A percentile compares a stretch with the other conserved stretches of the same genome.
Conservation (phyloP, 441 rosid species). For the Biscutella auriculata region DNA sequence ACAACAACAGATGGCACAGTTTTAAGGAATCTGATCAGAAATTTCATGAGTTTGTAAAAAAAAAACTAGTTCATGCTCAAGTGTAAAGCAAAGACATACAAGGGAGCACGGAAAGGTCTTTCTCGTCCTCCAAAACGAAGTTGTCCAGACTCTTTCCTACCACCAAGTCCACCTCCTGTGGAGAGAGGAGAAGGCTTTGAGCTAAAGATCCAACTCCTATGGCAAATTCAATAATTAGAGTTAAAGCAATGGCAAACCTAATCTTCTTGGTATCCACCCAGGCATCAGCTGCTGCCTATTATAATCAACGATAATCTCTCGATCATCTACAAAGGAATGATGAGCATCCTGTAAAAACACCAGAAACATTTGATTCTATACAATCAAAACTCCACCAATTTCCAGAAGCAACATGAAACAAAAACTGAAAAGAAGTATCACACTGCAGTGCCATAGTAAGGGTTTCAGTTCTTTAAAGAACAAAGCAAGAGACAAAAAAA, state of each 20-base stretch:
- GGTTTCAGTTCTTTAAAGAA: background rate
- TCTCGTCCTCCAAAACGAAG: constrained; percentile 96
- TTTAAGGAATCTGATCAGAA: background rate
- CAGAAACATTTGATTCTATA: background rate
- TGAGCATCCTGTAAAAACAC: constrained; percentile 53
- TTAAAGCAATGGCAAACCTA: constrained; percentile 41
- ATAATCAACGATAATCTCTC: constrained; percentile 78
- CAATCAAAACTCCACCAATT: background rate
- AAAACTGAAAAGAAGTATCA: background rate
- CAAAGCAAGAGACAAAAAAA: background rate
- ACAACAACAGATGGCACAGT: background rate
- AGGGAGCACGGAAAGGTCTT: constrained; percentile 89
- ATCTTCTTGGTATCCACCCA: constrained; percentile 97
- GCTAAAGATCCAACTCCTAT: background rate
- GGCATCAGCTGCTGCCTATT: constrained; percentile 78
- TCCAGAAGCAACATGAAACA: background rate
- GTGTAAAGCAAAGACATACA: constrained; percentile 34
- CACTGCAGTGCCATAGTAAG: background rate
- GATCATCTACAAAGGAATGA: constrained; percentile 60
- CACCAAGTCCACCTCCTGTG: constrained; percentile 94
- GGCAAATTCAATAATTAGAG: background rate
- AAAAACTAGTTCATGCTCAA: too few species aligned
- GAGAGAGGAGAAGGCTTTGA: background rate
- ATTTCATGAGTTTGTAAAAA: background rate
- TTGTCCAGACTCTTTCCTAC: constrained; percentile 86